These are phyloP conservation scores for Vigna angularis DNA, from an alignment of 306 rosid species.

Conservation along the genomic window DNA sequence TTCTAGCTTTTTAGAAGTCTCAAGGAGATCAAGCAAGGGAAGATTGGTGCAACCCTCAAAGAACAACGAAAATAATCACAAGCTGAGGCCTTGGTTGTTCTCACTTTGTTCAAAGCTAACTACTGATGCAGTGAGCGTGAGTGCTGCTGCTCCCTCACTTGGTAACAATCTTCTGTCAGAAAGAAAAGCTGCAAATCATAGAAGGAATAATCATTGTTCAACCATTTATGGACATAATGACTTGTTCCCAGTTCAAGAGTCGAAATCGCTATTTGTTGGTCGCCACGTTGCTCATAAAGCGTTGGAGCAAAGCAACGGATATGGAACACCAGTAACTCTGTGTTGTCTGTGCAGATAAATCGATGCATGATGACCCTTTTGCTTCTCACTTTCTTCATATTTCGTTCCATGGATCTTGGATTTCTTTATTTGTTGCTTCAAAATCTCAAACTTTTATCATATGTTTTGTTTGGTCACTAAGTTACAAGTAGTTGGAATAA, in stretches of 20 bases:
- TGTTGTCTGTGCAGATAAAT: slow-evolving; percentile 57
- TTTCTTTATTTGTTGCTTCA: not conserved
- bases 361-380: not conserved
- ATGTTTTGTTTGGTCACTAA: slow-evolving; percentile 24
- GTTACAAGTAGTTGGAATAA: slow-evolving; percentile 3
- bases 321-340: slow-evolving; percentile 44
- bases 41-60: slow-evolving; percentile 50
- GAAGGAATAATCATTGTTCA: slow-evolving; percentile 48
- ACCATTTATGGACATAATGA: slow-evolving; percentile 45
- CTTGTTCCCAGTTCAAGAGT: slow-evolving; percentile 43
- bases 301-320: slow-evolving; percentile 49
- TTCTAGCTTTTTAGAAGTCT: slow-evolving; percentile 55
- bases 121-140: slow-evolving; percentile 54
- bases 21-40: slow-evolving; percentile 66
- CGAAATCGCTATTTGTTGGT: slow-evolving; percentile 48
- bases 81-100: slow-evolving; percentile 63
- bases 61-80: slow-evolving; percentile 49
- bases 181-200: slow-evolving; percentile 49
- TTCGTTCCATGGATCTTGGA: not conserved
- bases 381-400: not conserved
- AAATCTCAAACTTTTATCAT: slow-evolving; percentile 19
- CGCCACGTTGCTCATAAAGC: slow-evolving; percentile 51
- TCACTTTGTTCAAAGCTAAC: slow-evolving; percentile 70
- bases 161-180: slow-evolving; percentile 78
- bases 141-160: slow-evolving; percentile 62